These are phyloP conservation scores for Fusarium coicis DNA, from an alignment of 2,329 filamentous ascomycete genomes.

Conservation along the genomic window DNA sequence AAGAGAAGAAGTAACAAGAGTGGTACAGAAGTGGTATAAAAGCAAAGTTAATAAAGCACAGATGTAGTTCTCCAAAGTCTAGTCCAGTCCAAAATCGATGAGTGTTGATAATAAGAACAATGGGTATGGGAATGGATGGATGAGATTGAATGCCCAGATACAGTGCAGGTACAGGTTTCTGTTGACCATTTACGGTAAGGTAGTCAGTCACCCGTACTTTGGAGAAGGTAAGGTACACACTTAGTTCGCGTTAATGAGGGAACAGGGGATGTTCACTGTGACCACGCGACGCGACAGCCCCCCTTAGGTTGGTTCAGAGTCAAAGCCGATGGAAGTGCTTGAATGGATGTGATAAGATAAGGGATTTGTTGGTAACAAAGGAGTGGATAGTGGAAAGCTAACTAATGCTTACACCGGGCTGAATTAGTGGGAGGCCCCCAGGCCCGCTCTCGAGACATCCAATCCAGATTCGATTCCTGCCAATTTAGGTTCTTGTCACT, in stretches of 20 bases:
- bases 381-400: background rate
- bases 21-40: background rate
- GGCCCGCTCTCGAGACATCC: background rate
- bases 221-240: conserved; percentile 25
- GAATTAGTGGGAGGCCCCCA: conserved; percentile 9
- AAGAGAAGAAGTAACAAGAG: conserved; percentile 19
- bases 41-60: conserved; percentile 1
- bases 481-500: background rate
- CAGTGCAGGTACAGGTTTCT: conserved; percentile 32
- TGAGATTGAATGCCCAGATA: conserved; percentile 14
- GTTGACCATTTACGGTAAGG: conserved; percentile 11
- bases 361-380: background rate
- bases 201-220: conserved; percentile 8
- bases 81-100: background rate
- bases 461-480: background rate
- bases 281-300: conserved; percentile 32
- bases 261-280: conserved; percentile 17
- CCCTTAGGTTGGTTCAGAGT: conserved; percentile 1
- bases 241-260: conserved; percentile 31
- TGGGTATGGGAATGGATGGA: conserved; percentile 14
- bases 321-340: background rate
- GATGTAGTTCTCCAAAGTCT: background rate
- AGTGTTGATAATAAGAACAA: conserved; percentile 21
- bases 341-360: conserved; percentile 32
- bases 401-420: background rate